Evolutionary conservation across 495 filamentous ascomycete species (phyloP).

Genomic region (Clavariopsis aquatica): DNA sequence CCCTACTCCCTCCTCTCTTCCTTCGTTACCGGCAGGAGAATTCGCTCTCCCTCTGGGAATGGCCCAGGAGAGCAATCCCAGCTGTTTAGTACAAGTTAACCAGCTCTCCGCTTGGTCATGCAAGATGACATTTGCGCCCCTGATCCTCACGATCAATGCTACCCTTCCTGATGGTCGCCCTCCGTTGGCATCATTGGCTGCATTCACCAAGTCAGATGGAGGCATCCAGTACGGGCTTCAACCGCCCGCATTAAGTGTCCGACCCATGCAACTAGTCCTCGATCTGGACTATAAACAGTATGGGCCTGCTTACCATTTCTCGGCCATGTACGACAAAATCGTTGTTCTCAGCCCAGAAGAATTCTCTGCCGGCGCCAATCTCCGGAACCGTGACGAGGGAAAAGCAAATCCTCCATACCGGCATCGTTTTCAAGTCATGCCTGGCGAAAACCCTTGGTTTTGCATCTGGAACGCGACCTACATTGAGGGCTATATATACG

Average conservation of each 20-base stretch:
- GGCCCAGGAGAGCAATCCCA: conserved; percentile 58
- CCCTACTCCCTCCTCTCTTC: conserved; percentile 59
- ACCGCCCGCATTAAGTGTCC: conserved; percentile 57
- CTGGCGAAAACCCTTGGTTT: conserved; percentile 76
- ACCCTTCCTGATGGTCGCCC: conserved; percentile 19
- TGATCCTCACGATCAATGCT: conserved; percentile 47
- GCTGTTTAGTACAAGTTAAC: conserved; percentile 64
- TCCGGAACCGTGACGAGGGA: conserved; percentile 14
- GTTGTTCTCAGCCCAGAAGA: conserved; percentile 68
- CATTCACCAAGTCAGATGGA: conserved; percentile 42
- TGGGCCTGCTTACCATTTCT: conserved; percentile 77
- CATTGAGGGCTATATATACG: conserved; percentile 80
- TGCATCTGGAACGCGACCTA: conserved; percentile 85
- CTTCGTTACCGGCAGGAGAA: conserved; percentile 63
- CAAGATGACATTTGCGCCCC: conserved; percentile 40
- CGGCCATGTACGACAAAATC: conserved; percentile 72
- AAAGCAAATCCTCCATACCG: conserved; percentile 20
- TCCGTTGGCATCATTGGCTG: conserved; percentile 30
- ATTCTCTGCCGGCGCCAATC: conserved; percentile 39
- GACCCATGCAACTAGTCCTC: conserved; percentile 61
- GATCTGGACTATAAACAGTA: conserved; percentile 62
- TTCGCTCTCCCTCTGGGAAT: conserved; percentile 61
- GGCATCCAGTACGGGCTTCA: conserved; percentile 62
- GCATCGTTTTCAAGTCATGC: conserved; percentile 48
- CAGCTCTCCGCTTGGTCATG: conserved; percentile 73